phyloP scores from a whole-genome alignment of 31 red algal genomes.

The Bonnemaisonia californica region DNA sequence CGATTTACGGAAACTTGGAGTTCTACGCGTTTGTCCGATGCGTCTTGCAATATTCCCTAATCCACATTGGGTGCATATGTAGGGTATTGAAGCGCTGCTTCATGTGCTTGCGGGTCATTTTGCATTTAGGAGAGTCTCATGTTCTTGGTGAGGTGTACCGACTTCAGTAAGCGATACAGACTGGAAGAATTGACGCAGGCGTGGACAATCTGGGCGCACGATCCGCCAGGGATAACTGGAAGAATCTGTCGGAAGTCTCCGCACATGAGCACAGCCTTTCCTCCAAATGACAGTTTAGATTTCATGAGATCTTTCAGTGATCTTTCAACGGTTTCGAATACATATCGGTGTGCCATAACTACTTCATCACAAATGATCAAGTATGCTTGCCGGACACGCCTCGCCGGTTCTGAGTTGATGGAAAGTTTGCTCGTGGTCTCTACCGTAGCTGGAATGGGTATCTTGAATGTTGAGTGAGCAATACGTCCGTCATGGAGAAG shows the following conservation, averaged over 20 bases:
- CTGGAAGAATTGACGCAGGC: background rate
- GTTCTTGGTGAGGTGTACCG: too few species aligned
- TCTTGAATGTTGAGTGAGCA: too few species aligned
- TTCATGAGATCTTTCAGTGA: conserved; percentile 10
- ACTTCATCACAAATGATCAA: background rate
- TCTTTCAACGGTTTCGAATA: background rate
- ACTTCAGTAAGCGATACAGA: too few species aligned
- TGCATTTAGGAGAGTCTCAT: background rate
- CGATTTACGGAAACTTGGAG: too few species aligned
- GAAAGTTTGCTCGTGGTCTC: background rate
- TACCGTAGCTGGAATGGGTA: background rate
- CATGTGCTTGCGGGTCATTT: too few species aligned
- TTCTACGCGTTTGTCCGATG: too few species aligned
- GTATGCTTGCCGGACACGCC: background rate
- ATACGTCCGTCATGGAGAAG: background rate
- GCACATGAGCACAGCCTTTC: background rate
- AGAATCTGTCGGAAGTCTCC: conserved; percentile 24
- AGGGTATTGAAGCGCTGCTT: too few species aligned
- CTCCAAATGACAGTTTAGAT: background rate
- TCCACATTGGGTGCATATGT: too few species aligned
- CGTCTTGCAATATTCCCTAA: too few species aligned
- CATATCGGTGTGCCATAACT: background rate
- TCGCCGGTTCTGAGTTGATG: background rate
- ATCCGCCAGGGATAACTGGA: background rate
- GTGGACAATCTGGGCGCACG: too few species aligned